A percentile compares a stretch with the other conserved stretches of the same genome.
phyloP scores from a whole-genome alignment of 2,329 filamentous ascomycete species.

The Helotiales sp. region DNA sequence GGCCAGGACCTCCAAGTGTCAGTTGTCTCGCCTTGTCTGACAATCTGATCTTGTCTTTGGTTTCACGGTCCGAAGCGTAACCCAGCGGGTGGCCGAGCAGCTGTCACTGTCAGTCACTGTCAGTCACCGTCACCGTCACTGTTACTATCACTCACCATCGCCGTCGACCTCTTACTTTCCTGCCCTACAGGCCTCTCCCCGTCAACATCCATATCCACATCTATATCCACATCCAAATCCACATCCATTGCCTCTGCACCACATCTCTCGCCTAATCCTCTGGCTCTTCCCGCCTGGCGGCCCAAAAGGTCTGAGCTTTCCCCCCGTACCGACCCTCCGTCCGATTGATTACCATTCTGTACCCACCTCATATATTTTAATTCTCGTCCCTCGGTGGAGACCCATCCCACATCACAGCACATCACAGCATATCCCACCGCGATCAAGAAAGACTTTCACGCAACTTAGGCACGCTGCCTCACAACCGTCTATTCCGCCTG shows the following conservation, averaged over 20 bases:
- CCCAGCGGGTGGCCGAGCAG: not conserved
- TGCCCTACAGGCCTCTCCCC: not conserved
- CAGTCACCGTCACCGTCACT: not conserved
- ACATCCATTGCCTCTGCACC: not conserved
- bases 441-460: not conserved
- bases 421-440: not conserved
- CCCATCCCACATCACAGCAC: not conserved
- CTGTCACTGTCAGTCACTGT: not conserved
- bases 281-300: not conserved
- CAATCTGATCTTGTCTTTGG: not conserved
- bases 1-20: not conserved
- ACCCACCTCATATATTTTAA: not conserved
- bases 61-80: conserved; percentile 4
- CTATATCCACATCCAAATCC: not conserved
- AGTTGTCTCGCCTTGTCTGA: not conserved
- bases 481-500: conserved; percentile 4
- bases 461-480: conserved; percentile 3
- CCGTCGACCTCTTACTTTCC: not conserved
- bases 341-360: not conserved
- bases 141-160: not conserved
- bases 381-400: conserved; percentile 6
- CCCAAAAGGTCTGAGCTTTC: conserved; percentile 21
- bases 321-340: conserved; percentile 8
- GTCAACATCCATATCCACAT: conserved; percentile 3
- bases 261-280: not conserved